phyloP scores from a whole-genome alignment of 495 filamentous ascomycete genomes.

The Aspergillus panamensis region DNA sequence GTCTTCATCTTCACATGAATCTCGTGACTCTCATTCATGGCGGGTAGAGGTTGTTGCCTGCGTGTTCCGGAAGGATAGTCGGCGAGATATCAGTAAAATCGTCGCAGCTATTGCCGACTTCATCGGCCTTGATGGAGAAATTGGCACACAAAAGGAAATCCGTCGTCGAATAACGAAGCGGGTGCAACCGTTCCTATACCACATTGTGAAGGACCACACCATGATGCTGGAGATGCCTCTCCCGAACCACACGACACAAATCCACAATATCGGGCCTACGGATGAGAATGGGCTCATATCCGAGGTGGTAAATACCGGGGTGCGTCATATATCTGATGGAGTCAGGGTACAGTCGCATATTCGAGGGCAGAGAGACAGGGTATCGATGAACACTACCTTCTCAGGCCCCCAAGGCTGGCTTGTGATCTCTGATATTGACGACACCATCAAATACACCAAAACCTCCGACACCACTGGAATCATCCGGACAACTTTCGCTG shows the following conservation, averaged over 20 bases:
- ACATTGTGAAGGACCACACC: slow-evolving; percentile 63
- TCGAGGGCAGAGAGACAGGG: slow-evolving; percentile 41
- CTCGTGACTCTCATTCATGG: slow-evolving; percentile 51
- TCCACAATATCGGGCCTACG: slow-evolving; percentile 63
- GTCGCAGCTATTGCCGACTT: slow-evolving; percentile 69
- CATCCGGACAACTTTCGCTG: slow-evolving; percentile 76
- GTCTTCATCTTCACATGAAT: slow-evolving; percentile 22
- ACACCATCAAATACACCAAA: slow-evolving; percentile 89
- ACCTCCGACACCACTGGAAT: slow-evolving; percentile 77
- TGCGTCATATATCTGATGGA: slow-evolving; percentile 30
- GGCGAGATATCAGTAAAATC: slow-evolving; percentile 58
- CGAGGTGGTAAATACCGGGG: slow-evolving; percentile 47
- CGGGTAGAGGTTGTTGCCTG: slow-evolving; percentile 76
- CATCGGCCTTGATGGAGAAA: slow-evolving; percentile 59
- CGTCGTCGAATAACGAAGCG: slow-evolving; percentile 65
- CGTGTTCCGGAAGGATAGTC: slow-evolving; percentile 68
- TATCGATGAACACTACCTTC: slow-evolving; percentile 62
- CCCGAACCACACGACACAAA: slow-evolving; percentile 31
- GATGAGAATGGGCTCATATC: slow-evolving; percentile 66
- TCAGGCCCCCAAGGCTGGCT: slow-evolving; percentile 80
- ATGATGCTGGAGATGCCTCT: slow-evolving; percentile 57
- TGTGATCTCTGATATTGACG: slow-evolving; percentile 89
- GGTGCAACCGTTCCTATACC: slow-evolving; percentile 72
- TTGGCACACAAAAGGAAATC: slow-evolving; percentile 54
- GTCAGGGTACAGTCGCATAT: slow-evolving; percentile 33